These are phyloP conservation scores for Caryopteris hybrid DNA, from an alignment of 305 asterid genomes.

Conservation along the genomic window DNA sequence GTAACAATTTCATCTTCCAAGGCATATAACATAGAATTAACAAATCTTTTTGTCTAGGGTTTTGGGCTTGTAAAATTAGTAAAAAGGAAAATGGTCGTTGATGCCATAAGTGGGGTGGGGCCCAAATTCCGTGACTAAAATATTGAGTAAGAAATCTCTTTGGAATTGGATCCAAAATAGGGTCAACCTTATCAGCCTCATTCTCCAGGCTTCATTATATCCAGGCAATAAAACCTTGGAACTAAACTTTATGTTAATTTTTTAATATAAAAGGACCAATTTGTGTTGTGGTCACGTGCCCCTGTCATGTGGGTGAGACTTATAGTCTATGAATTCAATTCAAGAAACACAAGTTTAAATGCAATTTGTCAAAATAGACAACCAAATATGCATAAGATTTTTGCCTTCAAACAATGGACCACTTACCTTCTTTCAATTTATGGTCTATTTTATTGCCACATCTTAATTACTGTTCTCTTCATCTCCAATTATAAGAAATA, in stretches of 20 bases:
- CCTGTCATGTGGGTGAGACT: too few relatives aligned
- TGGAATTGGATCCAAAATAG: constrained; percentile 54
- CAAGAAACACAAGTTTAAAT: constrained; percentile 11
- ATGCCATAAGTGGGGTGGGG: too few relatives aligned
- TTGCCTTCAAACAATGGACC: neutral
- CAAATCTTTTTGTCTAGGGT: constrained; percentile 16
- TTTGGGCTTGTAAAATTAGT: constrained; percentile 31
- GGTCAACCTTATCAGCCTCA: constrained; percentile 33
- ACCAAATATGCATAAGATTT: too few relatives aligned
- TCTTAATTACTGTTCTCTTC: too few relatives aligned
- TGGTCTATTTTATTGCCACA: too few relatives aligned
- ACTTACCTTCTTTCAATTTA: too few relatives aligned
- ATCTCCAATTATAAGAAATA: too few relatives aligned
- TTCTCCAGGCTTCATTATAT: constrained; percentile 57
- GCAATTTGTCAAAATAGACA: constrained; percentile 20
- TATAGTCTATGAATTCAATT: neutral
- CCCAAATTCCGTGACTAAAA: too few relatives aligned
- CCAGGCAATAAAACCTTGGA: constrained; percentile 48
- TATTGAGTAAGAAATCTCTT: constrained; percentile 22
- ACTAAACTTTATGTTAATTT: constrained; percentile 10
- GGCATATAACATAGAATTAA: neutral
- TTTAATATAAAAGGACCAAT: neutral
- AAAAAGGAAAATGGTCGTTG: too few relatives aligned
- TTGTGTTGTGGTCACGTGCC: constrained; percentile 33
- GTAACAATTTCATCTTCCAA: constrained; percentile 19